Conservation (phyloP, 2,329 filamentous ascomycete species). For the Monosporascus sp. region DNA sequence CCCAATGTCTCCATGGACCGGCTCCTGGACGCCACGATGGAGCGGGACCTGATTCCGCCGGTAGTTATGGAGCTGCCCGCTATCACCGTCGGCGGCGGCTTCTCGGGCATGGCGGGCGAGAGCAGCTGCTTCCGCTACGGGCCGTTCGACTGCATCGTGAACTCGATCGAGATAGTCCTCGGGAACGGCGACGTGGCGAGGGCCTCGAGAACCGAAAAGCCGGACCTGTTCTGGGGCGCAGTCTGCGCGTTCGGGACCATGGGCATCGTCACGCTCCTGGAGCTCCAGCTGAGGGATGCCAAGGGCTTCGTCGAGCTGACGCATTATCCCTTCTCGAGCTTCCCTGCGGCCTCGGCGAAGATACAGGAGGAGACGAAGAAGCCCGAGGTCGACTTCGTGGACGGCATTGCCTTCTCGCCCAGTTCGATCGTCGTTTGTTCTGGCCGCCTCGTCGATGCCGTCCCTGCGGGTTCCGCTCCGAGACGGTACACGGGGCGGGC, state of each 20-base stretch:
- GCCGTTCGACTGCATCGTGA: conserved; percentile 58
- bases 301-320: conserved; percentile 51
- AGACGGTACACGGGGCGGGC: conserved; percentile 48
- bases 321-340: conserved; percentile 43
- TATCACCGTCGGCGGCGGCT: conserved; percentile 66
- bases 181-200: conserved; percentile 52
- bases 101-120: conserved; percentile 62
- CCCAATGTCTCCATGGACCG: conserved; percentile 66
- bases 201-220: conserved; percentile 47
- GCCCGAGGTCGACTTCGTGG: conserved; percentile 56
- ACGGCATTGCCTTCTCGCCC: conserved; percentile 59
- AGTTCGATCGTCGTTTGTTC: conserved; percentile 54
- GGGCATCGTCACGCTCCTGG: conserved; percentile 60
- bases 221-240: conserved; percentile 60
- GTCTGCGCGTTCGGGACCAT: conserved; percentile 62
- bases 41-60: conserved; percentile 52
- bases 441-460: conserved; percentile 49
- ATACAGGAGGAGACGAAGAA: conserved; percentile 39
- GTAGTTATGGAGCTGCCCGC: conserved; percentile 69
- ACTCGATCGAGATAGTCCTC: conserved; percentile 60
- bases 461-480: conserved; percentile 29
- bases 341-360: conserved; percentile 32
- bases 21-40: conserved; percentile 53
- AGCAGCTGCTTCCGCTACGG: conserved; percentile 64
- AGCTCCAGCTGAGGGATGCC: conserved; percentile 53